phyloP scores from a whole-genome alignment of 1,284 basidiomycete species.

The Puccinia hordei region DNA sequence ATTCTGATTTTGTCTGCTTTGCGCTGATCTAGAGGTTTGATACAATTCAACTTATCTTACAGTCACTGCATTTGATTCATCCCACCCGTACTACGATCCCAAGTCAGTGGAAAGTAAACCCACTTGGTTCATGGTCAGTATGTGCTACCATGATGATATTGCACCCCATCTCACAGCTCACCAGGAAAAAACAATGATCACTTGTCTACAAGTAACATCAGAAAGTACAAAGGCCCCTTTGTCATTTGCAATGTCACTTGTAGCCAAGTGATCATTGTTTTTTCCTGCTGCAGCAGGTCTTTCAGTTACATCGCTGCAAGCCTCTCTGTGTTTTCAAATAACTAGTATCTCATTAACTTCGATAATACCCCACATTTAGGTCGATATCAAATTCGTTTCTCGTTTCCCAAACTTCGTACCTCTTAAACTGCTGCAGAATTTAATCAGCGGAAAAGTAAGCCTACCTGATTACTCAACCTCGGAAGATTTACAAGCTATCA shows the following conservation, averaged over 20 bases:
- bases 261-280: too few relatives aligned
- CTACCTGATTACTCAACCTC: conserved; percentile 57
- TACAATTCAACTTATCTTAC: not conserved
- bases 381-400: conserved; percentile 73
- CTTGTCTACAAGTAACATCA: too few relatives aligned
- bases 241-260: too few relatives aligned
- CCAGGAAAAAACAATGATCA: too few relatives aligned
- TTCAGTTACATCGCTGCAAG: not conserved
- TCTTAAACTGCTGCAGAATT: conserved; percentile 71
- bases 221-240: too few relatives aligned
- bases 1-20: conserved; percentile 12
- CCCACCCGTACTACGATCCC: conserved; percentile 86
- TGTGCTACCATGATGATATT: not conserved
- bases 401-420: conserved; percentile 76
- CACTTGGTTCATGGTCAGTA: conserved; percentile 77
- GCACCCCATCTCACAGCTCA: not conserved
- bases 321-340: not conserved
- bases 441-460: conserved; percentile 58
- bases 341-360: not conserved
- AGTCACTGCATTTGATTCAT: conserved; percentile 55
- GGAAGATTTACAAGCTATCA: conserved; percentile 60
- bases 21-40: conserved; percentile 52
- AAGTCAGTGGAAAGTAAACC: conserved; percentile 76
- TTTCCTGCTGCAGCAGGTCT: too few relatives aligned
- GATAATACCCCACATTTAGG: conserved; percentile 60